These are phyloP conservation scores for Ilex paraguariensis DNA, from an alignment of 305 asterid species.

Conservation along the genomic window DNA sequence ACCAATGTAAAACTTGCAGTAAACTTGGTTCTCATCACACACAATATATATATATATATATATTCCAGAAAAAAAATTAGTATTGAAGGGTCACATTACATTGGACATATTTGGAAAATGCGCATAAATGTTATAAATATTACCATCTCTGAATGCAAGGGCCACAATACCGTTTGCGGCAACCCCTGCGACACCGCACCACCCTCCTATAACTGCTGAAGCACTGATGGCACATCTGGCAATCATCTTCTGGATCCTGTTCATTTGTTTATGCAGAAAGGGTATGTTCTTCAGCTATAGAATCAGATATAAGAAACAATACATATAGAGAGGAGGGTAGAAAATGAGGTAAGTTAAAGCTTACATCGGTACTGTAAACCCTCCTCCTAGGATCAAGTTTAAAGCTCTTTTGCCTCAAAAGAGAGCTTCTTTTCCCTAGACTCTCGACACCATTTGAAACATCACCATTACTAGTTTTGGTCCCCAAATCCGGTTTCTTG, in stretches of 20 bases:
- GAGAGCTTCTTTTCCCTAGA: constrained; percentile 12
- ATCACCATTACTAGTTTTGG: not conserved
- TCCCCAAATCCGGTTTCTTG: constrained; percentile 10
- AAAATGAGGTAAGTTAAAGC: not conserved
- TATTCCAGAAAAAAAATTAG: no score
- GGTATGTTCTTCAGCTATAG: not conserved
- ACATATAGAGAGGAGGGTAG: constrained; percentile 1
- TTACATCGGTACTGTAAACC: constrained; percentile 36
- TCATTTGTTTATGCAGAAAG: constrained; percentile 6
- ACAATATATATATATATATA: no score
- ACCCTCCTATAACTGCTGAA: constrained; percentile 42
- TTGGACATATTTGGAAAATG: no score
- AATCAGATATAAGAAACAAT: not conserved
- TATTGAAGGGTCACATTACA: no score
- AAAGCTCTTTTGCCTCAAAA: not conserved
- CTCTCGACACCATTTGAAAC: no score
- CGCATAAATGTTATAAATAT: not conserved
- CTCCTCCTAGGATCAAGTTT: constrained; percentile 16
- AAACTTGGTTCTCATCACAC: no score
- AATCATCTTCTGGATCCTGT: constrained; percentile 40
- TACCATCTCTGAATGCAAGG: constrained; percentile 45
- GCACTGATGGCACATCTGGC: constrained; percentile 72
- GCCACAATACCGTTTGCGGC: constrained; percentile 42
- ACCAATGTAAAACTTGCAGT: no score
- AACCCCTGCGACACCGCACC: constrained; percentile 38